phyloP scores from a whole-genome alignment of 78 protist species.

The Anaeramoeba flamelloides region DNA sequence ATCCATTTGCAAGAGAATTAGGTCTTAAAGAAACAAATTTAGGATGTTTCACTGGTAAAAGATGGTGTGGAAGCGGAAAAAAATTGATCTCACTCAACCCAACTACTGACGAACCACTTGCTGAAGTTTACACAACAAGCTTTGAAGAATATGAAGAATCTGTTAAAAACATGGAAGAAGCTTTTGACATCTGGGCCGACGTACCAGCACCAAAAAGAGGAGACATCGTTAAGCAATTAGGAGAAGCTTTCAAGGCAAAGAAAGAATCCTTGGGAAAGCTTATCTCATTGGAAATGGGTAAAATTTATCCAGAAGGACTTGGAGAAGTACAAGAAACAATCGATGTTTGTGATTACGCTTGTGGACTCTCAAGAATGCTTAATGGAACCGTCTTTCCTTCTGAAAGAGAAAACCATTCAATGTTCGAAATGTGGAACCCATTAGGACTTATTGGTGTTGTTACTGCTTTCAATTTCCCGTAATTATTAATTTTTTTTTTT shows the following conservation, averaged over 20 bases:
- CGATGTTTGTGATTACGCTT: slow-evolving; percentile 73
- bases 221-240: slow-evolving; percentile 64
- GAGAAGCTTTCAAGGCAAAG: slow-evolving; percentile 41
- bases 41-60: slow-evolving; percentile 10
- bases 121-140: slow-evolving; percentile 3
- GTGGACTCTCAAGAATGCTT: slow-evolving; percentile 53
- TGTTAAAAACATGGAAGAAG: background rate
- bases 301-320: slow-evolving; percentile 59
- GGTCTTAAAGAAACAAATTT: slow-evolving; percentile 21
- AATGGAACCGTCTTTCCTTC: slow-evolving; percentile 60
- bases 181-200: background rate
- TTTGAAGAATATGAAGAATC: no score
- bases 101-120: slow-evolving; percentile 14
- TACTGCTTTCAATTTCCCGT: slow-evolving; percentile 80
- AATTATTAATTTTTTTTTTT: no score
- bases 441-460: slow-evolving; percentile 66
- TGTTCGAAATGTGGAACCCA: slow-evolving; percentile 72
- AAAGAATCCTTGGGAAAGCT: slow-evolving; percentile 40
- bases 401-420: slow-evolving; percentile 51
- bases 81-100: background rate
- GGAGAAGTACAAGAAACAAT: slow-evolving; percentile 78
- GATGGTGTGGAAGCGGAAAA: slow-evolving; percentile 14
- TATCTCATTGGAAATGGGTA: slow-evolving; percentile 73
- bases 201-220: slow-evolving; percentile 68
- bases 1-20: slow-evolving; percentile 20